These are phyloP conservation scores for Aspergillaceae sp. DNA, from an alignment of 2,329 filamentous ascomycete genomes.

Conservation along the genomic window DNA sequence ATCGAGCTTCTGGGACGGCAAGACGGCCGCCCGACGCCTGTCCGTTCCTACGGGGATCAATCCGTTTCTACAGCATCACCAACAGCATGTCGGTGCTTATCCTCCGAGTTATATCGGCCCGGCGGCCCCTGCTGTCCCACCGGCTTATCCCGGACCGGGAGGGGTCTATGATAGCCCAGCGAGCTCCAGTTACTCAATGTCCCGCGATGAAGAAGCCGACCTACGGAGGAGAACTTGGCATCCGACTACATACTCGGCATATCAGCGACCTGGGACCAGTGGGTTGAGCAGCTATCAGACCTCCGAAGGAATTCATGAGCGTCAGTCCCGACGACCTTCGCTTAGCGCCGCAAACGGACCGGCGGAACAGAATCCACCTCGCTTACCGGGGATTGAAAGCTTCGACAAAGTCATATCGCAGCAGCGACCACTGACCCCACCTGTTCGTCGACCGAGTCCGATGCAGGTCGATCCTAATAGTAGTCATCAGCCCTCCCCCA, in stretches of 20 bases:
- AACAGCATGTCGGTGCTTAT: conserved; percentile 48
- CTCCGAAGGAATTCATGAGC: conserved; percentile 52
- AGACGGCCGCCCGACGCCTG: conserved; percentile 63
- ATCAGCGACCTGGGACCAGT: conserved; percentile 58
- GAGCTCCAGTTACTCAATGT: conserved; percentile 47
- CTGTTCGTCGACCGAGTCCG: conserved; percentile 59
- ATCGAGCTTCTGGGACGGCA: conserved; percentile 63
- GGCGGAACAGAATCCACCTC: conserved; percentile 48
- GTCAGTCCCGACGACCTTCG: conserved; percentile 27
- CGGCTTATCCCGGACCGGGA: conserved; percentile 46
- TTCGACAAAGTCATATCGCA: conserved; percentile 65
- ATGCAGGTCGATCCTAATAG: conserved; percentile 62
- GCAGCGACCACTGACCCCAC: conserved; percentile 53
- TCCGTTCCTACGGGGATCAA: conserved; percentile 71
- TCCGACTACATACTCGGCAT: conserved; percentile 57
- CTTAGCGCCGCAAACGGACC: conserved; percentile 38
- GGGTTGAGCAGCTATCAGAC: conserved; percentile 68
- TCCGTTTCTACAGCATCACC: conserved; percentile 62
- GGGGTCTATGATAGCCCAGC: conserved; percentile 61
- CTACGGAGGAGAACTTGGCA: conserved; percentile 87
- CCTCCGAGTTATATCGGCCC: conserved; percentile 50
- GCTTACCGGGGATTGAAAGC: conserved; percentile 83
- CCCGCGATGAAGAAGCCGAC: conserved; percentile 54
- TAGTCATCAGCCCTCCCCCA: conserved; percentile 29
- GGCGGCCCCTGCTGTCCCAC: conserved; percentile 28